phyloP scores from a whole-genome alignment of 202 grass and related monocot genomes.

The Dendrocalamus latiflorus region DNA sequence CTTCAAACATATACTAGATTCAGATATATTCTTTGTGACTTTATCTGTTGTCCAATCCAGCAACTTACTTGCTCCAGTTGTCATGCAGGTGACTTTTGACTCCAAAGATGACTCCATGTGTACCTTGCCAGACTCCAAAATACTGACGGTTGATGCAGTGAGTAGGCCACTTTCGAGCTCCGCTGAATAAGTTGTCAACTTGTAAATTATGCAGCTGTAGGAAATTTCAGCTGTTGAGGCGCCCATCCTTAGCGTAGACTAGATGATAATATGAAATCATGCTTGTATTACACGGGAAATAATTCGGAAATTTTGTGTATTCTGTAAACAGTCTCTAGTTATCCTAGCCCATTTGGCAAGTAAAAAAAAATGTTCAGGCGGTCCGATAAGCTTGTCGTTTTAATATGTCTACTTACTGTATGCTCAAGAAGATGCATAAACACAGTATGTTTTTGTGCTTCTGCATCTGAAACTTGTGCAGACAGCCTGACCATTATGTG shows the following conservation, averaged over 20 bases:
- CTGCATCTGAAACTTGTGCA: conserved; percentile 12
- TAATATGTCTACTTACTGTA: neutral
- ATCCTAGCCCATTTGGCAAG: conserved; percentile 10
- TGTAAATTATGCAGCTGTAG: conserved; percentile 40
- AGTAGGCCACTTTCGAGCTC: neutral
- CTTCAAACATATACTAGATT: neutral
- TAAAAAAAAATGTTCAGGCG: no score
- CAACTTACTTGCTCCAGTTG: neutral
- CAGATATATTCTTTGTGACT: neutral
- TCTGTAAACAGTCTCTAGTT: neutral
- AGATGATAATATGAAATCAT: conserved; percentile 1
- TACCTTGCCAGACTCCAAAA: neutral
- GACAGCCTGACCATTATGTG: neutral
- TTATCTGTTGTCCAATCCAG: neutral
- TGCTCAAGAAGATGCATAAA: neutral
- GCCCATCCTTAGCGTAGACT: conserved; percentile 6
- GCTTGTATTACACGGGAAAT: conserved; percentile 9
- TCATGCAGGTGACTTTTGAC: conserved; percentile 27
- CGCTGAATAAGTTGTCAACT: conserved; percentile 14
- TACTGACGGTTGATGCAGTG: conserved; percentile 7
- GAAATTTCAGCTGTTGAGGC: conserved; percentile 10
- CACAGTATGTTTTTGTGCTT: neutral
- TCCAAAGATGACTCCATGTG: neutral
- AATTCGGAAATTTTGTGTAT: conserved; percentile 22
- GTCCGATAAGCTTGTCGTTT: neutral